A percentile compares a stretch with the other conserved stretches of the same genome.
These are phyloP conservation scores for Kazachstania bromeliacearum DNA, from an alignment of 805 yeast genomes.

Conservation along the genomic window DNA sequence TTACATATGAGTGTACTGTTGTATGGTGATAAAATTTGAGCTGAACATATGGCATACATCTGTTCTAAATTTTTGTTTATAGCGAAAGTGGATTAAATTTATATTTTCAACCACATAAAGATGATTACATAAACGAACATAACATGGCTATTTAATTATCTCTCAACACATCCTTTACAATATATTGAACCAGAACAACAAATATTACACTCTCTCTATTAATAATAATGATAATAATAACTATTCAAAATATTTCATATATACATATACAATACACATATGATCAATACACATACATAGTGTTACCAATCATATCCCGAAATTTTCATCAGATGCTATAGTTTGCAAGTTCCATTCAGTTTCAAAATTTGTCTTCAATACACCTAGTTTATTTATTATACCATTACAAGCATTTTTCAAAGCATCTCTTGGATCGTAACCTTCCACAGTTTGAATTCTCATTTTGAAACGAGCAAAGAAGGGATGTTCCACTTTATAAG, in stretches of 20 bases:
- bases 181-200: too few relatives aligned
- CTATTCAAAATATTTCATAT: too few relatives aligned
- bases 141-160: too few relatives aligned
- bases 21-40: too few relatives aligned
- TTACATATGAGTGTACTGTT: too few relatives aligned
- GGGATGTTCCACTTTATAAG: slow-evolving; percentile 97
- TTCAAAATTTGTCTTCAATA: slow-evolving; percentile 66
- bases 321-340: slow-evolving; percentile 42
- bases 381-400: slow-evolving; percentile 68
- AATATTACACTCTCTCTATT: too few relatives aligned
- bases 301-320: slow-evolving; percentile 6
- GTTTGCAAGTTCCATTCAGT: slow-evolving; percentile 91
- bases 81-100: too few relatives aligned
- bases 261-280: slow-evolving; percentile 1
- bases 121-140: too few relatives aligned
- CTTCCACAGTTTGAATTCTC: slow-evolving; percentile 94
- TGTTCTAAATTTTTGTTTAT: too few relatives aligned
- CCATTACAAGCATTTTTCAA: slow-evolving; percentile 81
- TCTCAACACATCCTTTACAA: too few relatives aligned
- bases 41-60: too few relatives aligned
- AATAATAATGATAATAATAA: not conserved
- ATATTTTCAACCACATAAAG: too few relatives aligned
- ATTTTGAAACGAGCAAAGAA: slow-evolving; percentile 88
- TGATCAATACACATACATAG: not conserved
- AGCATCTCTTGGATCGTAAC: slow-evolving; percentile 85